A percentile compares a stretch with the other conserved stretches of the same genome.
Evolutionary conservation across 31 red algal species (phyloP).

Genomic region (Odonthalia washingtoniensis): DNA sequence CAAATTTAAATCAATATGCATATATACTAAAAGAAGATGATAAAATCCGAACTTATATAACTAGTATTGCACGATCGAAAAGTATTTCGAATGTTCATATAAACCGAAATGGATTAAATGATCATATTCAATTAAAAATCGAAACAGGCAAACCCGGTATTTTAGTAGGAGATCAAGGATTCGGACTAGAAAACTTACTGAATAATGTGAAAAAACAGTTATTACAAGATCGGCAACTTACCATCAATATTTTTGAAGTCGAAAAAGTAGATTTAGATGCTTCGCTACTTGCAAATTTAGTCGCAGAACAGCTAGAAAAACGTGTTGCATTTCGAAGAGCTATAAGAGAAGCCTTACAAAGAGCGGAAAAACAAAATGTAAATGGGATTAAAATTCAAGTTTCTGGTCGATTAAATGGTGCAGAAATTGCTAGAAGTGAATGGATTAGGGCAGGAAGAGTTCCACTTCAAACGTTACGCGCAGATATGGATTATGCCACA

Average conservation of each 20-base stretch:
- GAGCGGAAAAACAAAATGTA: neutral
- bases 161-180: neutral
- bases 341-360: neutral
- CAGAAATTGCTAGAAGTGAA: constrained; percentile 7
- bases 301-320: neutral
- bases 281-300: neutral
- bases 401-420: neutral
- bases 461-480: constrained; percentile 29
- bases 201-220: constrained; percentile 5
- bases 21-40: constrained; percentile 8
- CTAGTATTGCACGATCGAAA: neutral
- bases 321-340: neutral
- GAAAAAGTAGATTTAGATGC: constrained; percentile 19
- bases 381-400: constrained; percentile 24
- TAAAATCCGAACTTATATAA: constrained; percentile 12
- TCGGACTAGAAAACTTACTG: neutral
- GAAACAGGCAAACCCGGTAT: constrained; percentile 17
- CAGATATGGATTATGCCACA: constrained; percentile 30
- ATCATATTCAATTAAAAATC: constrained; percentile 20
- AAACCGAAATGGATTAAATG: constrained; percentile 19
- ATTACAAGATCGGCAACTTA: neutral
- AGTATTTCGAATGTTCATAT: constrained; percentile 3
- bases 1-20: constrained; percentile 7
- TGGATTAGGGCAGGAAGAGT: neutral
- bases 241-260: constrained; percentile 15